Evolutionary conservation across 352 stramenopile species (phyloP).

Genomic region (Pythium brachiatum): DNA sequence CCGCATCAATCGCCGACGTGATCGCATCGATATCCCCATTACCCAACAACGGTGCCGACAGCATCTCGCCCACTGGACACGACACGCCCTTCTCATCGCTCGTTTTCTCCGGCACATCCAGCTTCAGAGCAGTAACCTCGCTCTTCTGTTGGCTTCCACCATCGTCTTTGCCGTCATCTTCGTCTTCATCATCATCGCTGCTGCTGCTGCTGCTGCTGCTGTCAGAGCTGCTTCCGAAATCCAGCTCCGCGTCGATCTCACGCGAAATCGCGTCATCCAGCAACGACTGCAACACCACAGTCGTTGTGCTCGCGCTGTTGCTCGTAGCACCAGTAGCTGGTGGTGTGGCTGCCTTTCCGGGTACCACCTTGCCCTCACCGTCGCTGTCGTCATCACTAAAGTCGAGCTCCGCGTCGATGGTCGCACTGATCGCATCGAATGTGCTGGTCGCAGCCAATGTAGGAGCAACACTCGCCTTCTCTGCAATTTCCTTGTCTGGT

Average conservation of each 20-base stretch:
- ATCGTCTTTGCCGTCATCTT: not conserved
- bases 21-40: constrained; percentile 19
- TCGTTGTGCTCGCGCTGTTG: not conserved
- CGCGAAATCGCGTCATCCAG: constrained; percentile 16
- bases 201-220: constrained; percentile 13
- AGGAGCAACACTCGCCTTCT: not conserved
- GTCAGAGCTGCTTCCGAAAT: constrained; percentile 11
- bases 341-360: not conserved
- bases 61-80: not conserved
- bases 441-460: not conserved
- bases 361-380: not conserved
- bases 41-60: not conserved
- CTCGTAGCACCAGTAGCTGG: not conserved
- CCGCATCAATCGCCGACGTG: constrained; percentile 28
- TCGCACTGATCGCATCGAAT: constrained; percentile 25
- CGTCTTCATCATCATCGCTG: not conserved
- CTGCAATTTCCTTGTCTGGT: not conserved
- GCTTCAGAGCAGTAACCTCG: not conserved
- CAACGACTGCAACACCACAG: not conserved
- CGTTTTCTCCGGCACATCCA: not conserved
- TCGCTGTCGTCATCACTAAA: constrained; percentile 26
- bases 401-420: constrained; percentile 27
- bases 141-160: not conserved
- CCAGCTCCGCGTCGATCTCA: constrained; percentile 20
- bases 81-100: not conserved